phyloP scores from a whole-genome alignment of 495 filamentous ascomycete species.

The Talaromyces nanjingensis region DNA sequence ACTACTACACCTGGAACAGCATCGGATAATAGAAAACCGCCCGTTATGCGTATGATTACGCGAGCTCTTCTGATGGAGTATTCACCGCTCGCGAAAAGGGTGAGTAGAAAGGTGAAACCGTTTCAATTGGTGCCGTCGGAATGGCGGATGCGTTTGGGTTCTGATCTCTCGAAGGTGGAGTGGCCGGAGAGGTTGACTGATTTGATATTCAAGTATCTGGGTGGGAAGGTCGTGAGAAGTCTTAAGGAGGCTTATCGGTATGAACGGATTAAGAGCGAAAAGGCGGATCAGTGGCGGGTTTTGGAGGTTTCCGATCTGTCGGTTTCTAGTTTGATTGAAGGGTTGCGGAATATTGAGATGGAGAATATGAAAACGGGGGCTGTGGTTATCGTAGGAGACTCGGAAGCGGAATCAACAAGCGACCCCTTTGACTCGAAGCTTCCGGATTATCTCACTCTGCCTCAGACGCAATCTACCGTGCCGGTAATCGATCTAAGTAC shows the following conservation, averaged over 20 bases:
- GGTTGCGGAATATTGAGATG: constrained; percentile 17
- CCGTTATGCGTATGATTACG: constrained; percentile 24
- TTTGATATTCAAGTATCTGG: constrained; percentile 48
- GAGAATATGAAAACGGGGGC: constrained; percentile 25
- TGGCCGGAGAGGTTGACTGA: constrained; percentile 68
- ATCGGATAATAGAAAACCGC: constrained; percentile 6
- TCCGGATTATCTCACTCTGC: constrained; percentile 21
- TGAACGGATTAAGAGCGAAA: constrained; percentile 14
- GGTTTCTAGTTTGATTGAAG: constrained; percentile 21
- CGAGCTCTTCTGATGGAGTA: constrained; percentile 20
- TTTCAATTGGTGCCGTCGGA: constrained; percentile 24
- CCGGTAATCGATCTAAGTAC: constrained; percentile 38
- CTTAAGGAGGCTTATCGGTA: constrained; percentile 23
- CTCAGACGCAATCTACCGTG: constrained; percentile 25
- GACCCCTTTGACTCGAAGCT: constrained; percentile 9
- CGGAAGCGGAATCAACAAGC: constrained; percentile 2
- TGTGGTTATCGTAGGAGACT: constrained; percentile 21
- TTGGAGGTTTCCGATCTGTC: constrained; percentile 22
- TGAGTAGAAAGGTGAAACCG: constrained; percentile 15
- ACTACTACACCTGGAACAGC: not conserved
- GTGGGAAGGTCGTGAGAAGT: constrained; percentile 35
- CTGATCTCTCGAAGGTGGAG: constrained; percentile 25
- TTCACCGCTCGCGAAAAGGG: not conserved
- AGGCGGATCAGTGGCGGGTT: constrained; percentile 26
- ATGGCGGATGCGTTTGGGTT: constrained; percentile 27